Conservation (phyloP, 2,329 filamentous ascomycete genomes). For the Neonectria sp. region DNA sequence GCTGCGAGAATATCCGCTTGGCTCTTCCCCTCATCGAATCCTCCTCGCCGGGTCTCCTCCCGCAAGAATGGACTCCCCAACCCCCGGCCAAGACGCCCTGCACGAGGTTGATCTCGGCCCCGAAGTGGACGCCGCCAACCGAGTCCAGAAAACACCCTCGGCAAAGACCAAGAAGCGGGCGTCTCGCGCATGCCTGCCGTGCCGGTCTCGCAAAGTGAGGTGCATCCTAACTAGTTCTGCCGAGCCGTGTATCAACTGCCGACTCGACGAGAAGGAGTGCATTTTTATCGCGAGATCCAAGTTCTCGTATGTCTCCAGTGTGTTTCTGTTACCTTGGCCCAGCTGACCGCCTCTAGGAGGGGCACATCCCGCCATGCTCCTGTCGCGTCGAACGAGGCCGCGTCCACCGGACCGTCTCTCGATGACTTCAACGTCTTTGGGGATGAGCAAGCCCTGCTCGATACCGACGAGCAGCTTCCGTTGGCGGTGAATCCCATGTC, state of each 20-base stretch:
- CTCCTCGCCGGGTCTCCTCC: background rate
- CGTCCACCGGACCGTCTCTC: background rate
- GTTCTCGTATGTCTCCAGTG: slow-evolving; percentile 25
- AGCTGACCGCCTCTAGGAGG: slow-evolving; percentile 22
- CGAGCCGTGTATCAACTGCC: slow-evolving; percentile 46
- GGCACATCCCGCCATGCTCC: slow-evolving; percentile 15
- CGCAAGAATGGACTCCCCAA: slow-evolving; percentile 8
- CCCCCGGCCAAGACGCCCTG: slow-evolving; percentile 17
- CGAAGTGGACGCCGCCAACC: slow-evolving; percentile 20
- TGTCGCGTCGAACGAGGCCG: background rate
- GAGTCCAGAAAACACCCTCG: slow-evolving; percentile 21
- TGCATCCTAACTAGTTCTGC: slow-evolving; percentile 44
- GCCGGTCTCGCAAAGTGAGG: slow-evolving; percentile 44
- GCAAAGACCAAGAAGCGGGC: slow-evolving; percentile 41
- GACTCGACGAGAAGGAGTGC: slow-evolving; percentile 45
- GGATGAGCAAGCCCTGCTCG: slow-evolving; percentile 6
- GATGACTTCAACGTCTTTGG: slow-evolving; percentile 8
- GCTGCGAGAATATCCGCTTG: background rate
- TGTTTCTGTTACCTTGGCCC: too few species aligned
- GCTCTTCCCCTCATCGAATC: slow-evolving; percentile 4
- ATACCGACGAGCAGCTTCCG: slow-evolving; percentile 9
- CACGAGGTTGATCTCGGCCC: slow-evolving; percentile 13
- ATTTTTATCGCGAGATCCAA: slow-evolving; percentile 42
- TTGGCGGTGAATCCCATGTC: slow-evolving; percentile 20
- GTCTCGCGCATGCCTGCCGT: slow-evolving; percentile 42